Percentiles rank a stretch among this genome's conserved stretches.
These are phyloP conservation scores for Plantago coronopus DNA, from an alignment of 305 asterid species.

Conservation along the genomic window DNA sequence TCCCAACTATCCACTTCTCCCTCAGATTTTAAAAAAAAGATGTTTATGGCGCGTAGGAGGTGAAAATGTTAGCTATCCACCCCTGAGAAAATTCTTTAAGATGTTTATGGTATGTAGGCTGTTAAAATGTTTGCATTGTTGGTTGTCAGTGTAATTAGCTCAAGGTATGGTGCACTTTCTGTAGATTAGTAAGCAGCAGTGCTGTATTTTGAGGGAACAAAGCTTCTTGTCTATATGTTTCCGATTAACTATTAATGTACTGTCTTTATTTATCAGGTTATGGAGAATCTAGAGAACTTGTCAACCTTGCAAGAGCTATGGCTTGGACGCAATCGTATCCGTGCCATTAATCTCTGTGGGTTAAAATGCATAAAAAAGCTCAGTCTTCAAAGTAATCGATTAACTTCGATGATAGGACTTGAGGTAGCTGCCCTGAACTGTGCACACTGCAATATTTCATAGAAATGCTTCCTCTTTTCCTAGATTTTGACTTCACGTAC, in stretches of 20 bases:
- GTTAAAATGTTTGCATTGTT: not conserved
- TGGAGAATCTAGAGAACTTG: constrained; percentile 73
- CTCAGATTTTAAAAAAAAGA: too few species aligned
- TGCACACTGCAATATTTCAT: constrained; percentile 10
- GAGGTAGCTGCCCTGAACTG: constrained; percentile 52
- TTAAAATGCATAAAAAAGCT: constrained; percentile 85
- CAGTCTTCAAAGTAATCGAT: constrained; percentile 94
- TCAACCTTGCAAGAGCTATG: constrained; percentile 79
- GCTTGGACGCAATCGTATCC: constrained; percentile 96
- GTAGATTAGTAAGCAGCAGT: constrained; percentile 2
- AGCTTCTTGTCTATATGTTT: constrained; percentile 11
- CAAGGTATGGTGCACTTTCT: not conserved
- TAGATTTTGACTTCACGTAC: not conserved
- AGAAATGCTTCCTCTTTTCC: not conserved
- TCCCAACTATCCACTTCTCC: not conserved
- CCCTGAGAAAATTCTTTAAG: too few species aligned
- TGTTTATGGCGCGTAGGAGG: too few species aligned
- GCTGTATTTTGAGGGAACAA: constrained; percentile 5
- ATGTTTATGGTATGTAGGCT: not conserved
- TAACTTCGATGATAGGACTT: constrained; percentile 72
- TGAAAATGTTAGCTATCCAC: too few species aligned
- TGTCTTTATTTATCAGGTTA: constrained; percentile 44
- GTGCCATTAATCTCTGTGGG: constrained; percentile 74
- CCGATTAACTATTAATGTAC: constrained; percentile 1
- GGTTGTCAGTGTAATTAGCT: constrained; percentile 6